Percentiles rank a stretch among this genome's conserved stretches.
phyloP scores from a whole-genome alignment of 352 stramenopile species.

The Pythium grandisporangium region DNA sequence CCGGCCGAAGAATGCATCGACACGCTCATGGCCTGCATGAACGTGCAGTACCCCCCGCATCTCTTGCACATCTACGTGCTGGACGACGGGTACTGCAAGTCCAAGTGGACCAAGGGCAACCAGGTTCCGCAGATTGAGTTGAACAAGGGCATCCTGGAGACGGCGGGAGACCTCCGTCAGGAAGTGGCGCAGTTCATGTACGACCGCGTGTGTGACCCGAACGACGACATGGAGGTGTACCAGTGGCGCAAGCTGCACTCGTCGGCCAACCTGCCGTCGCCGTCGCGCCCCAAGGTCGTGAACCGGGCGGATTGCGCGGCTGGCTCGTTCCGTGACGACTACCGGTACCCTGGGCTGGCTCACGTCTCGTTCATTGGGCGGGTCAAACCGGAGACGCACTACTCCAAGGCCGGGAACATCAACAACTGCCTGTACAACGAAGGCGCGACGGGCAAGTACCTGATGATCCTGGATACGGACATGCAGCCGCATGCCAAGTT shows the following conservation, averaged over 20 bases:
- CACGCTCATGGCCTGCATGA: constrained; percentile 39
- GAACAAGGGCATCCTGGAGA: constrained; percentile 56
- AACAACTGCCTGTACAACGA: constrained; percentile 86
- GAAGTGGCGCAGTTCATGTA: constrained; percentile 84
- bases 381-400: constrained; percentile 73
- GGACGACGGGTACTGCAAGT: constrained; percentile 41
- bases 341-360: constrained; percentile 65
- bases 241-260: constrained; percentile 80
- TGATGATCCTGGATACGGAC: constrained; percentile 77
- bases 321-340: constrained; percentile 80
- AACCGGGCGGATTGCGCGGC: constrained; percentile 60
- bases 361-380: constrained; percentile 72
- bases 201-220: constrained; percentile 73
- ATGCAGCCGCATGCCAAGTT: constrained; percentile 82
- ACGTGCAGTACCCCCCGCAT: constrained; percentile 42
- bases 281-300: constrained; percentile 50
- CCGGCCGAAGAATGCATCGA: constrained; percentile 35
- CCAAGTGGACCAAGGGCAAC: constrained; percentile 34
- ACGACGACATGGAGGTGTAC: constrained; percentile 80
- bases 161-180: constrained; percentile 64
- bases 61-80: constrained; percentile 33
- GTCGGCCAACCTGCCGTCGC: constrained; percentile 65
- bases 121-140: constrained; percentile 22
- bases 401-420: constrained; percentile 85
- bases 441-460: constrained; percentile 63